Evolutionary conservation across 2,329 filamentous ascomycete genomes (phyloP).

Genomic region (Penicillium sp.): DNA sequence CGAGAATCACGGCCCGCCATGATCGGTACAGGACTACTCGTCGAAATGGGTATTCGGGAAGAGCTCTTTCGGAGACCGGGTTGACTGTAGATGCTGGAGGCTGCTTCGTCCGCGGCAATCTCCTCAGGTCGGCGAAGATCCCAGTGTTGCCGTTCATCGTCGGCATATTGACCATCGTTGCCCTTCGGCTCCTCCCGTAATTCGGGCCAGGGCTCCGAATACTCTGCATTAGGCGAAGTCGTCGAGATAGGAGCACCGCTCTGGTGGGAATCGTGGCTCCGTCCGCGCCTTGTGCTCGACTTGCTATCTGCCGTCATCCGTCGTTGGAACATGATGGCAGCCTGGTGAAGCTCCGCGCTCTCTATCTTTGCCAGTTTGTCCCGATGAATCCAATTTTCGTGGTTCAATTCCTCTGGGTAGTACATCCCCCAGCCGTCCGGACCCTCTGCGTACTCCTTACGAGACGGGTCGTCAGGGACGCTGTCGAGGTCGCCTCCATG

Average conservation of each 20-base stretch:
- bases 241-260: constrained; percentile 23
- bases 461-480: constrained; percentile 32
- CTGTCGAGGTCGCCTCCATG: constrained; percentile 40
- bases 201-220: constrained; percentile 33
- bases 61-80: constrained; percentile 55
- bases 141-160: constrained; percentile 54
- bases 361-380: constrained; percentile 50
- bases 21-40: constrained; percentile 71
- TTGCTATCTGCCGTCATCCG: constrained; percentile 36
- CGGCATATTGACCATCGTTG: constrained; percentile 37
- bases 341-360: constrained; percentile 48
- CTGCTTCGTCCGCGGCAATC: constrained; percentile 53
- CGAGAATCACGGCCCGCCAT: constrained; percentile 69
- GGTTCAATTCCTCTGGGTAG: constrained; percentile 23
- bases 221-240: constrained; percentile 26
- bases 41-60: constrained; percentile 83
- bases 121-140: constrained; percentile 75
- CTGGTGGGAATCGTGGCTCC: constrained; percentile 36
- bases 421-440: constrained; percentile 17
- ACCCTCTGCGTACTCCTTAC: constrained; percentile 22
- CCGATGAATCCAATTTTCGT: constrained; percentile 48
- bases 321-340: constrained; percentile 42
- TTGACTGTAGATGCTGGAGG: constrained; percentile 50
- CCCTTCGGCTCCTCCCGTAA: constrained; percentile 39
- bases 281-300: constrained; percentile 34